A percentile compares a stretch with the other conserved stretches of the same genome.
Evolutionary conservation across 495 filamentous ascomycete genomes (phyloP).

Genomic region (Aspergillus leporis): DNA sequence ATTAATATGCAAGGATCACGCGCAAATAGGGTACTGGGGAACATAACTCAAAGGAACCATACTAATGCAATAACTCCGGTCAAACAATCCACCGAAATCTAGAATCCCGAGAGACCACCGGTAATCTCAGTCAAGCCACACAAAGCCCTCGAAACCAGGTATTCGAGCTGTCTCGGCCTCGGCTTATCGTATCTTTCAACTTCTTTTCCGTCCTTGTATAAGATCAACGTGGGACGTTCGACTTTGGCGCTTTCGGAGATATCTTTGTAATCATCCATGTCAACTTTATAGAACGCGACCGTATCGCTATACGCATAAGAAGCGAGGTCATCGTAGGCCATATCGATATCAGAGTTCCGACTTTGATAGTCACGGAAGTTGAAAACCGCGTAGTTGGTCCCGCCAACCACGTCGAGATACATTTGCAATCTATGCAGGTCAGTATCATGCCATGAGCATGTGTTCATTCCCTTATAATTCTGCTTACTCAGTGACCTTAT

Average conservation of each 20-base stretch:
- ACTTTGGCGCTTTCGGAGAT: not conserved
- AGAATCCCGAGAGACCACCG: not conserved
- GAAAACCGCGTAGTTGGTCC: not conserved
- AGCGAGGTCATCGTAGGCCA: not conserved
- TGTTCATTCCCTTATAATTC: not conserved
- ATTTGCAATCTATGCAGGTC: not conserved
- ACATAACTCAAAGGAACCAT: not conserved
- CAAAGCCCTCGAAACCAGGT: not conserved
- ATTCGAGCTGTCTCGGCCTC: not conserved
- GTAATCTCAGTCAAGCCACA: not conserved
- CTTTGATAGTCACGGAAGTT: not conserved
- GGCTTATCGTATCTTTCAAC: not conserved
- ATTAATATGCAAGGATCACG: no score
- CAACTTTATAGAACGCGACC: not conserved
- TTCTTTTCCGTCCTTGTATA: slow-evolving; percentile 1
- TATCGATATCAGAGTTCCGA: not conserved
- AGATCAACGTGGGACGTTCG: not conserved
- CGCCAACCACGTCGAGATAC: not conserved
- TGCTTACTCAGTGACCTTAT: not conserved
- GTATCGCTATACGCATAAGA: not conserved
- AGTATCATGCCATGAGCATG: not conserved
- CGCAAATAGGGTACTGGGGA: no score
- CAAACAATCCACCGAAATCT: not conserved
- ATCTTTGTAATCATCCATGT: not conserved
- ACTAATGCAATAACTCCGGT: no score